phyloP scores from a whole-genome alignment of 2,329 filamentous ascomycete species.

The Microsporum canis region DNA sequence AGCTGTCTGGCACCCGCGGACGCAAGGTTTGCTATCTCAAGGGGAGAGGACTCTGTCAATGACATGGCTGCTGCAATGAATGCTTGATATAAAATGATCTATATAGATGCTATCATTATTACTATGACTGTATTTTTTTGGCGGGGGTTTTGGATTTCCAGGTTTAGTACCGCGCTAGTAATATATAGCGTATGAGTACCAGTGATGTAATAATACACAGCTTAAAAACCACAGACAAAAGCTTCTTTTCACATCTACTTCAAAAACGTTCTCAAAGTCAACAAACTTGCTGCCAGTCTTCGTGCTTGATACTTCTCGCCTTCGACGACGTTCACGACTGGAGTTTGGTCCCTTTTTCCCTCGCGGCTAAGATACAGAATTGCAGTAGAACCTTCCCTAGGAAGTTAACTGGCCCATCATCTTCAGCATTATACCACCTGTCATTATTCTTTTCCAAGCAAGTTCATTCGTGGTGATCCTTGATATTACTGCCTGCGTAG shows the following conservation, averaged over 20 bases:
- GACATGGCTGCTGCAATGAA: constrained; percentile 51
- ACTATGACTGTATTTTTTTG: not conserved
- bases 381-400: not conserved
- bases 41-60: constrained; percentile 70
- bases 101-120: not conserved
- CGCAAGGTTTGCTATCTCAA: constrained; percentile 64
- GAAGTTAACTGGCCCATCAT: not conserved
- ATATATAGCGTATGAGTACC: not conserved
- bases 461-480: not conserved
- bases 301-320: not conserved
- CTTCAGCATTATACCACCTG: not conserved
- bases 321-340: constrained; percentile 2
- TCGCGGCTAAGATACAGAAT: not conserved
- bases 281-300: not conserved
- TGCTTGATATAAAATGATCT: not conserved
- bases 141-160: not conserved
- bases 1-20: constrained; percentile 72
- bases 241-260: not conserved
- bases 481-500: not conserved
- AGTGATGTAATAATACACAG: not conserved
- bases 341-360: not conserved
- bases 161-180: not conserved
- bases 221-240: not conserved
- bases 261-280: not conserved
- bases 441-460: not conserved